phyloP scores from a whole-genome alignment of 2,329 filamentous ascomycete genomes.

The Sclerotinia minor region DNA sequence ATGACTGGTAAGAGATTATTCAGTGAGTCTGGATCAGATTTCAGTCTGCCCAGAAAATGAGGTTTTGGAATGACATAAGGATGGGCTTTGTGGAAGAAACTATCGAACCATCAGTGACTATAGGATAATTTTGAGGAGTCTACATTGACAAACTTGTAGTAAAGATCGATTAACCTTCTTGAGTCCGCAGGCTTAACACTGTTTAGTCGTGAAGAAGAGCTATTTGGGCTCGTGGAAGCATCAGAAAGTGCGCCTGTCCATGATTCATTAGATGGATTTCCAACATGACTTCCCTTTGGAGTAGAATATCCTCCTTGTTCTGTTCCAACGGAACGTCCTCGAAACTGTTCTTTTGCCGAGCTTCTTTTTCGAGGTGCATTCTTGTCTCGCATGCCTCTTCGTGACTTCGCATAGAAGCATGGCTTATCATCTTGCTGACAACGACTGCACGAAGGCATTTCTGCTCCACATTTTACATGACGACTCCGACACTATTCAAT shows the following conservation, averaged over 20 bases:
- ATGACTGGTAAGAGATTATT: conserved; percentile 40
- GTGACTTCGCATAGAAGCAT: conserved; percentile 51
- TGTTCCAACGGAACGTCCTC: conserved; percentile 17
- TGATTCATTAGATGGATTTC: conserved; percentile 23
- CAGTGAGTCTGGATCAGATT: conserved; percentile 42
- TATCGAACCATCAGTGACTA: conserved; percentile 37
- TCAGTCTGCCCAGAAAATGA: conserved; percentile 41
- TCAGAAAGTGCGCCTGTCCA: conserved; percentile 29
- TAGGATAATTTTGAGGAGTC: neutral
- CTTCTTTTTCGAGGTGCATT: conserved; percentile 31
- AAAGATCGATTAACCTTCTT: conserved; percentile 34
- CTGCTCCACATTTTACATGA: conserved; percentile 51
- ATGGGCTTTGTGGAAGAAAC: conserved; percentile 43
- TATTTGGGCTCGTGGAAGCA: conserved; percentile 31
- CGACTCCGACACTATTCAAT: conserved; percentile 41
- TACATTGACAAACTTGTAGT: conserved; percentile 33
- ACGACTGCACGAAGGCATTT: conserved; percentile 46
- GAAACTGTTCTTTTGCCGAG: conserved; percentile 26
- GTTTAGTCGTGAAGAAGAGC: conserved; percentile 27
- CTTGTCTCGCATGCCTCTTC: conserved; percentile 45
- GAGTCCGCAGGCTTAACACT: conserved; percentile 27
- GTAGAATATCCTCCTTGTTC: conserved; percentile 16
- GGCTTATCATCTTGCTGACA: conserved; percentile 47
- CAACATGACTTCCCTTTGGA: neutral
- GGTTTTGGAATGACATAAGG: conserved; percentile 43